A percentile compares a stretch with the other conserved stretches of the same genome.
Evolutionary conservation across 2,329 filamentous ascomycete species (phyloP).

Genomic region (Lachnellula occidentalis): DNA sequence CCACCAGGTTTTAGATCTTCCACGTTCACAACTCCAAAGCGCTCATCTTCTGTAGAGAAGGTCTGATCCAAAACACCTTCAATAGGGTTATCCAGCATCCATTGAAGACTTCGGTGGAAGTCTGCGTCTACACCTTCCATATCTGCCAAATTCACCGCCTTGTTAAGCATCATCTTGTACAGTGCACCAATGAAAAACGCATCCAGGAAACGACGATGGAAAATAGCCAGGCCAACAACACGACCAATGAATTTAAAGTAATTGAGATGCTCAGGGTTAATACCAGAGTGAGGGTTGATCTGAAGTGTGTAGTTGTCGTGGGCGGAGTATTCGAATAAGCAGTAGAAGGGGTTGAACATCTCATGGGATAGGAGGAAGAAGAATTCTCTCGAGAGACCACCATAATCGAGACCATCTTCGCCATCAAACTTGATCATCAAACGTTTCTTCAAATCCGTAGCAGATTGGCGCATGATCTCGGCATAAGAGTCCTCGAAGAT

Average conservation of each 20-base stretch:
- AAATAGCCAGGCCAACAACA: conserved; percentile 93
- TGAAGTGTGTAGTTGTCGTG: conserved; percentile 99
- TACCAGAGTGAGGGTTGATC: conserved; percentile 98
- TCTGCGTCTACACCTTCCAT: conserved; percentile 99
- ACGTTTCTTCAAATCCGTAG: conserved; percentile 93
- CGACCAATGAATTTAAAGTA: conserved; percentile 99
- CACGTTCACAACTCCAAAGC: conserved; percentile 89
- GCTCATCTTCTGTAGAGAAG: conserved; percentile 94
- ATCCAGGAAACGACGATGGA: conserved; percentile 94
- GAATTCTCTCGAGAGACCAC: conserved; percentile 95
- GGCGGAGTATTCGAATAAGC: conserved; percentile 97
- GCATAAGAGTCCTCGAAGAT: conserved; percentile 99
- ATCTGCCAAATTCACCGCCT: conserved; percentile 84
- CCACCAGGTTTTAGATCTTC: conserved; percentile 91
- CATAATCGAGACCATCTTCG: conserved; percentile 96
- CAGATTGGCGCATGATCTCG: conserved; percentile 94
- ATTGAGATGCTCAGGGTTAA: conserved; percentile 98
- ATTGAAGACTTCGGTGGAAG: conserved; percentile 92
- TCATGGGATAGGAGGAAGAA: conserved; percentile 99
- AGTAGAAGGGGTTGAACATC: conserved; percentile 99
- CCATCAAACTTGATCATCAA: conserved; percentile 99
- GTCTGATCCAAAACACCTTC: conserved; percentile 91
- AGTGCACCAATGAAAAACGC: conserved; percentile 98
- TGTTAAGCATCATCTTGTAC: conserved; percentile 98
- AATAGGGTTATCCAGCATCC: conserved; percentile 98